A percentile compares a stretch with the other conserved stretches of the same genome.
Conservation (phyloP, 208 protist genomes). For the Naegleria fowleri region DNA sequence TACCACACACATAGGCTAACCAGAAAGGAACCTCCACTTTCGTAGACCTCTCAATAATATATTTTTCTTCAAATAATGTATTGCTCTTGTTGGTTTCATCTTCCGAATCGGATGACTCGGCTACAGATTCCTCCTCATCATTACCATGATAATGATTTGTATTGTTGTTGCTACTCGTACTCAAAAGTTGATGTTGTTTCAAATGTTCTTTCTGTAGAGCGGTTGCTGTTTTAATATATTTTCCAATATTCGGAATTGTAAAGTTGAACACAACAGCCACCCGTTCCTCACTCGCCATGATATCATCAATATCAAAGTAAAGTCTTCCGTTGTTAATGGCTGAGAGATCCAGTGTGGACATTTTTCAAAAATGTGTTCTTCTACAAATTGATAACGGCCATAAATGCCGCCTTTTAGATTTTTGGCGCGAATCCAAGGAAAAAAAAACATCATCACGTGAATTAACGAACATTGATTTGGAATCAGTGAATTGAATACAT, state of each 20-base stretch:
- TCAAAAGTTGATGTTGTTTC: not conserved
- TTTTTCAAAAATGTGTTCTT: not conserved
- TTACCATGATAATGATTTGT: not conserved
- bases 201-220: not conserved
- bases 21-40: not conserved
- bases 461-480: too few species aligned
- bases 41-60: not conserved
- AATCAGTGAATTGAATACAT: too few species aligned
- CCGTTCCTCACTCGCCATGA: not conserved
- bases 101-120: not conserved
- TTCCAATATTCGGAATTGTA: not conserved
- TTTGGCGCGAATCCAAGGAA: not conserved
- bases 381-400: too few species aligned
- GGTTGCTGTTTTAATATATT: not conserved
- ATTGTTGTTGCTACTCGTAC: not conserved
- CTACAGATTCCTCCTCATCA: not conserved
- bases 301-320: constrained; percentile 1
- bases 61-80: not conserved
- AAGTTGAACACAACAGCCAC: not conserved
- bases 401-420: not conserved
- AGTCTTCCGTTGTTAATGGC: not conserved
- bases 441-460: too few species aligned
- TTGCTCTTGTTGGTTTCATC: not conserved
- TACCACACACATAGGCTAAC: not conserved
- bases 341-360: not conserved